Conservation (phyloP, 345 rosid species). For the Passiflora organensis region DNA sequence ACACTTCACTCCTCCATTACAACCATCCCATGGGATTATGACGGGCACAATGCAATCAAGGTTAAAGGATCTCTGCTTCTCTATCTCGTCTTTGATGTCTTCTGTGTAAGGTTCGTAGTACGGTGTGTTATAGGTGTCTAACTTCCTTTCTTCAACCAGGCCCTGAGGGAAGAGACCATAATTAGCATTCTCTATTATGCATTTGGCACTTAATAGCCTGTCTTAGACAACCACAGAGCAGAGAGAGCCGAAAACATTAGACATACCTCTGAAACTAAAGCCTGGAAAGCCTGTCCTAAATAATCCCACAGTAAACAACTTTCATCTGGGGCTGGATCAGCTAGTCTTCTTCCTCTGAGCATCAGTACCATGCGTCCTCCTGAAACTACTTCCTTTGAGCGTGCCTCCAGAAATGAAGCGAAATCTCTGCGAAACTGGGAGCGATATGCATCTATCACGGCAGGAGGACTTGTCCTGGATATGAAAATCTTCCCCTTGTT, state of each 20-base stretch:
- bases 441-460: conserved; percentile 26
- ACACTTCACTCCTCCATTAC: conserved; percentile 19
- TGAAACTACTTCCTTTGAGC: conserved; percentile 29
- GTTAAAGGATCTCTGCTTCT: conserved; percentile 36
- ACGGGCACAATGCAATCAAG: conserved; percentile 20
- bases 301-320: conserved; percentile 46
- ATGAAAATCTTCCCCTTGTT: conserved; percentile 42
- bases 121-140: conserved; percentile 34
- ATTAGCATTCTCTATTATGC: neutral
- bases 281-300: conserved; percentile 40
- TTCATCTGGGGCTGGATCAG: conserved; percentile 34
- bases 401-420: conserved; percentile 26
- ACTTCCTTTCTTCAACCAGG: conserved; percentile 25
- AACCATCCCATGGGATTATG: conserved; percentile 25
- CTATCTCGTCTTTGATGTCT: conserved; percentile 31
- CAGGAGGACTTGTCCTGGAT: conserved; percentile 34
- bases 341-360: conserved; percentile 26
- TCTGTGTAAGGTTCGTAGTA: conserved; percentile 33
- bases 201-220: too few relatives aligned
- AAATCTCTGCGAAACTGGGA: conserved; percentile 42
- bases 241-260: neutral
- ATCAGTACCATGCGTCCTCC: conserved; percentile 39
- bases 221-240: too few relatives aligned
- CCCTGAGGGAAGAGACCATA: conserved; percentile 15
- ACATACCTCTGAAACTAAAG: conserved; percentile 30